These are phyloP conservation scores for Pythium guiyangense DNA, from an alignment of 352 stramenopile genomes.

Conservation along the genomic window DNA sequence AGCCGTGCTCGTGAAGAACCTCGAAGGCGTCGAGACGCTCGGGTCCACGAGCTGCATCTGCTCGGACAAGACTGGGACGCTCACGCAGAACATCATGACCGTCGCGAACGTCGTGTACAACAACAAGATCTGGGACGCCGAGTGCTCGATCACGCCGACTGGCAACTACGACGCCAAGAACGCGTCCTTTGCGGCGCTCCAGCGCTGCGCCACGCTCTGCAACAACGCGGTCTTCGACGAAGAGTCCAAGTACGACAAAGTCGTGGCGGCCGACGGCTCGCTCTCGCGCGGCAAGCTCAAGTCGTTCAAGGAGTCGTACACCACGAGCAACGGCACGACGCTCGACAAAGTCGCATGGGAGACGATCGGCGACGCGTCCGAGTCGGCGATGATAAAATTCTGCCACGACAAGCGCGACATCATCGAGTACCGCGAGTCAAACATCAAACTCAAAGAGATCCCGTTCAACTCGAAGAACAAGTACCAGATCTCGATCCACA, in stretches of 20 bases:
- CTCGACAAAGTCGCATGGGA: constrained; percentile 52
- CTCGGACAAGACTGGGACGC: constrained; percentile 89
- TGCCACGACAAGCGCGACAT: constrained; percentile 54
- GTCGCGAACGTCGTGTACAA: constrained; percentile 72
- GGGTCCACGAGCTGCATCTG: constrained; percentile 86
- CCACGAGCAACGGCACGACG: constrained; percentile 29
- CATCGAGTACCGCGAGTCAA: constrained; percentile 20
- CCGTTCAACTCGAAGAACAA: constrained; percentile 87
- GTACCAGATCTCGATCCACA: constrained; percentile 75
- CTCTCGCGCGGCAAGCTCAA: constrained; percentile 42
- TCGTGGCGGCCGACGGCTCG: constrained; percentile 35
- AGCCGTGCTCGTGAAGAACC: constrained; percentile 82
- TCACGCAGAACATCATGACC: constrained; percentile 90
- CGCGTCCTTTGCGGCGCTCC: constrained; percentile 40
- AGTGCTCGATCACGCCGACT: constrained; percentile 64
- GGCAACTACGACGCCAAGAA: constrained; percentile 32
- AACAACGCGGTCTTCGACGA: constrained; percentile 82
- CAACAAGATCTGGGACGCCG: constrained; percentile 74
- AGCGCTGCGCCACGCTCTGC: constrained; percentile 64
- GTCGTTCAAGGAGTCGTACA: constrained; percentile 52
- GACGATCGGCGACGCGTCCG: constrained; percentile 74
- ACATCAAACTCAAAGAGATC: constrained; percentile 56
- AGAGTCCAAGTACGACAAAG: constrained; percentile 75
- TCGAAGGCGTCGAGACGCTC: constrained; percentile 81
- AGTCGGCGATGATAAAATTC: constrained; percentile 87